Evolutionary conservation across 2,329 filamentous ascomycete species (phyloP), one percentile per base, ranked within the genome.

Genomic region (Thielaviopsis ethacetica): DNA sequence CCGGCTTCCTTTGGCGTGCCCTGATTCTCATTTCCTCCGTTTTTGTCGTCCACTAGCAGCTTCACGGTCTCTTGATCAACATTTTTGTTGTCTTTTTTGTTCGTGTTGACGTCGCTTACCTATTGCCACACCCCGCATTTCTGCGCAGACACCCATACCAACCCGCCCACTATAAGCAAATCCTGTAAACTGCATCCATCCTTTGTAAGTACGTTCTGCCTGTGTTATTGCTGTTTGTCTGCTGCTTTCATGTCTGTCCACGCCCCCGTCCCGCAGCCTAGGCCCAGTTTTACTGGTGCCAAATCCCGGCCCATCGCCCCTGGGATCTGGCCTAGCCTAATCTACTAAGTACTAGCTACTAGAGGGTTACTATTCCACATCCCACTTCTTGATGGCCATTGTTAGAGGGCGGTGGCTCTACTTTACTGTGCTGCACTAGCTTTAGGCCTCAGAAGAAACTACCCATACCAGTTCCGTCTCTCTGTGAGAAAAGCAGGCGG

Each of bases 221-320:
- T 44, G 38, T 41, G 34, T 10, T 41, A 17, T 41, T 41, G 34
- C 34, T 19, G 27, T 57, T 51, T 57, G 24, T 22, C 19, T 52
- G 17, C 47, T 51, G 47, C 30, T 34, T 17, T 47, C 17, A 47
- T 47, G 44, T 41, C 50, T 34, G 53, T 53, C 44, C 59, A 57
- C 59, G 50, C 52, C 59, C 52, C 44, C 44, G 50, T 56, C 56
- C 52, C 53, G 44, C 58, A 51, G 53, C 26, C 44, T 41, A 27
- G 58, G 44, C 53, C 53, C 58, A 56, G 24, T 59, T 56, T 56
- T 52, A 52, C 47, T 59, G 17, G 34, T 56, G 15, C 44, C 34
- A 30, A 56, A 56, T 44, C 38, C 38, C 38, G 38, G 38, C 17
- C 38, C 10, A 44, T 44, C 17, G 38, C 38, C 38, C 38, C 38